Evolutionary conservation across 2,329 filamentous ascomycete genomes (phyloP), one percentile per base, ranked within the genome.

Genomic region (Zymoseptoria passerinii): DNA sequence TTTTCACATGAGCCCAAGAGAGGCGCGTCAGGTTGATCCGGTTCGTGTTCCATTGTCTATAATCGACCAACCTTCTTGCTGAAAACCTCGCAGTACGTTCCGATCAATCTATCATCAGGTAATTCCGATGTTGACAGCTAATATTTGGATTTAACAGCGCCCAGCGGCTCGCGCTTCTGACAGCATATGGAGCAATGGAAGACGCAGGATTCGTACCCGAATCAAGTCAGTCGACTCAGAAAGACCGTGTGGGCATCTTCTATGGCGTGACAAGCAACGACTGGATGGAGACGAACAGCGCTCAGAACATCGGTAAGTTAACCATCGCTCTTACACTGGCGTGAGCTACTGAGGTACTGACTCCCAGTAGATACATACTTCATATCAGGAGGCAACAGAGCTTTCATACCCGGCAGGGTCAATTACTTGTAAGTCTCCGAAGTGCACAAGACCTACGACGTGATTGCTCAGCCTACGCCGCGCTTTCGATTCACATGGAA

Each of bases 1-100:
- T 58, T 77, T 77, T 66, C 71, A 74, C 50, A 75, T 77, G 65
- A 68, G 65, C 9, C 70, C 68, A 13, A 53, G 65, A 20, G 68
- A 71, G 44, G 63, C 63, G 9, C 27, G 50, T 16, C 28, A 54
- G 6, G 50, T 58, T 10, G 63, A 65, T 53, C 63, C 61, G 6
- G 19, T 20, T 8, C 2, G 28, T 29, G 2, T 29, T 29, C 28
- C 10, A 29, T 8, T 10, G 28, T 29, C 28, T 29, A 2, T 29
- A 6, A 29, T 29, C 28, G 23, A 29, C 10, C 10, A 10, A 8
- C 2, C 2, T 8, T 8, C 10, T 29, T 29, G 10, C 28, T 29
- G 10, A 29, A 2, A 29, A 8, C 6, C 10, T 29, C 28, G 28
- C 28, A 29, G 28, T 29, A 29, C 28, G 28, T 29, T 8, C 10